Base-by-base conservation (phyloP, 2,329 filamentous ascomycete species). In the Aspergillus unguis region DNA sequence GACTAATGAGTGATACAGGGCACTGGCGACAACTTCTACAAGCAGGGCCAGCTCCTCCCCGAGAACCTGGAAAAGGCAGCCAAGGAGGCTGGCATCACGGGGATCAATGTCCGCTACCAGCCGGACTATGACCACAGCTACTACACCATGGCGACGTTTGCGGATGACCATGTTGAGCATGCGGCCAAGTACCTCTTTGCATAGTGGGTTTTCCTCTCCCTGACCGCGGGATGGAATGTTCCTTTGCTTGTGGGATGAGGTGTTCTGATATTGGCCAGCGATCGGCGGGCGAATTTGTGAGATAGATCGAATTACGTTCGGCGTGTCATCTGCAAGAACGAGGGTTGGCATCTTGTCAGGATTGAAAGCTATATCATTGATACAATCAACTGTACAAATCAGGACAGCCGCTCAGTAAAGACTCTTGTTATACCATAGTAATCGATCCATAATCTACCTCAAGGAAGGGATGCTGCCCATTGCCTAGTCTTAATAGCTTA, bases 81-180 rank as follows among this genome's bases (percentile, higher is more conserved):
- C 54, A 85, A 89, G 75, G 85, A 87, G 60, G 82, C 84, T 27
- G 90, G 90, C 23, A 80, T 90, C 48, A 75, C 79, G 54, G 88
- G 87, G 7, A 75, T 96, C 57, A 83, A 83, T 49, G 75, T 97
- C 58, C 83, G 92, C 65, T 94, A 92, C 78, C 92, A 96, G 70
- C 67, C 88, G 75, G 91, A 85, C 57, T 97, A 99, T 69, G 94
- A 99, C 71, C 94, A 99, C 76, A 95, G 90, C 57, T 99, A 99
- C 77, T 99, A 85, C 75, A 96, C 96, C 74, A 95, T 99, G 79
- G 86, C 92, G 33, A 85, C 85, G 11, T 99, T 99, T 70, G 83
- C 87, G 40, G 86, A 89, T 65, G 92, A 97, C 63, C 94, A 99
- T 73, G 82, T 97, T 61, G 86, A 90, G 65, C 90, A 95, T 75